Evolutionary conservation across 805 yeast genomes (phyloP), one percentile per base, ranked within the genome.

Genomic region (Nakazawaea ambrosiae): DNA sequence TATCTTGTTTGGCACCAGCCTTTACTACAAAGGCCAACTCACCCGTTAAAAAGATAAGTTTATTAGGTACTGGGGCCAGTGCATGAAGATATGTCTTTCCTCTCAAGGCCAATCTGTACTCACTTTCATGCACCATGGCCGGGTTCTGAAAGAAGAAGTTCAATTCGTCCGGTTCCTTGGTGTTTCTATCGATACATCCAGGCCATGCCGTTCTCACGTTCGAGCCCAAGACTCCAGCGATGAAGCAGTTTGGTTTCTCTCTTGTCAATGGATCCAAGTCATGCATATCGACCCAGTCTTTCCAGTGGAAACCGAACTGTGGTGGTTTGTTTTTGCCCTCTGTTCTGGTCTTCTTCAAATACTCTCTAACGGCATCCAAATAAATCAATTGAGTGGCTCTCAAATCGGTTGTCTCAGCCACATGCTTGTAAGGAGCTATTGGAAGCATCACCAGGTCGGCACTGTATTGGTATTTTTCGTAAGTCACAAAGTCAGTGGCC

Each of bases 281-380:
- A 6, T 65, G 60, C 55, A 72, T 56, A 41, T 73, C 77, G 4
- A 64, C 61, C 70, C 78, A 73, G 49, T 74, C 80, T 40, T 60
- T 61, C 80, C 79, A 74, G 45, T 72, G 73, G 53, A 74, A 73
- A 15, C 52, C 59, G 31, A 61, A 54, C 14, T 52, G 58, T 0
- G 68, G 61, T 2, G 66, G 65, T 5, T 44, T 39, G n/a, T 45
- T 44, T 44, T 53, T 39, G 33, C 63, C 42, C 27, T 49, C 37
- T 17, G 45, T 14, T 43, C 50, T 41, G 45, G 48, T 35, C 39
- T 43, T 50, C 44, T 37, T 42, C 39, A 44, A 51, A 34, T 56
- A 61, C 27, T 52, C 49, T 27, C 55, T 51, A 24, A 63, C 49
- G 1, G 57, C 52, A 38, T 60, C 63, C 12, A 55, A 46, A 34